Base-by-base conservation (phyloP, 148 eudicot species). In the Bassia scoparia region DNA sequence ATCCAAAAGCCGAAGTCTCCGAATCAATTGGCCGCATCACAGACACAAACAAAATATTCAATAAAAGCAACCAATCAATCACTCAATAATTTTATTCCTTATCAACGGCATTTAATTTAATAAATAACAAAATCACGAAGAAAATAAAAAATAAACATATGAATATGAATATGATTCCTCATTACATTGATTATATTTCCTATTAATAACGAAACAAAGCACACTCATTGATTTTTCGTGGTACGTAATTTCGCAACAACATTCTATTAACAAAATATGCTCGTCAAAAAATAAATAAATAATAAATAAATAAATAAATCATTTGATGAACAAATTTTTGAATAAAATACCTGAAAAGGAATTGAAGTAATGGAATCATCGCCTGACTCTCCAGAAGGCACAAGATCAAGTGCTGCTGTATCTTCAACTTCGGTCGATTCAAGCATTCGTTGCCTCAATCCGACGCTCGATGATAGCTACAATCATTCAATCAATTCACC, bases 311-410 rank as follows among this genome's bases (percentile, higher is more conserved):
- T 7, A 41, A 41, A 41, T 2, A n/a, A n/a, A n/a, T n/a, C n/a
- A n/a, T n/a, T n/a, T n/a, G n/a, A n/a, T n/a, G n/a, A n/a, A n/a
- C n/a, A n/a, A n/a, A n/a, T n/a, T n/a, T n/a, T 41, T 2, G 12
- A 41, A 41, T 4, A 27, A 61, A 73, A 34, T 68, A 92, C 98
- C 98, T 93, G 98, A 82, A 88, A 88, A 35, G 96, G 96, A 78
- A 88, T 85, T 30, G 81, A 67, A 35, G 85, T 83, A 18, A 90
- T 33, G 66, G 80, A 87, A 67, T 80, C 86, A 33, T 90, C 91
- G 63, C 98, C 98, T 21, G 96, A 78, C 2, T 87, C 78, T 43
- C 96, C 98, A 43, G 80, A 77, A 21, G 85, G 81, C 83, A 87
- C 74, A n/a, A 79, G 77, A 84, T 84, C 89, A 59, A 83, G 77